A percentile compares a stretch with the other conserved stretches of the same genome.
These are phyloP conservation scores for Rhododendron williamsianum DNA, from an alignment of 148 eudicot species.

Conservation along the genomic window DNA sequence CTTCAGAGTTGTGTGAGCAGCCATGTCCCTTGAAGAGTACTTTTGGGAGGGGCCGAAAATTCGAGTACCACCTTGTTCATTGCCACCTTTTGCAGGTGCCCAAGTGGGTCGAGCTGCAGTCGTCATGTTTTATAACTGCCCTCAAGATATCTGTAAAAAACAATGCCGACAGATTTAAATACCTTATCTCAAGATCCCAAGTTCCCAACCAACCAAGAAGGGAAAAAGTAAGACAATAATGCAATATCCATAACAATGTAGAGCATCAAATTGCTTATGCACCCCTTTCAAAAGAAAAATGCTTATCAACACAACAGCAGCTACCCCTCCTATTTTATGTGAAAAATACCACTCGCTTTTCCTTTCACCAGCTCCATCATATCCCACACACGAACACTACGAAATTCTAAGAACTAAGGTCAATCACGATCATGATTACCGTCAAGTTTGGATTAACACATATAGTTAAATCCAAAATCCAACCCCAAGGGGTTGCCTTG, in stretches of 20 bases:
- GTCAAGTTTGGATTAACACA: background rate
- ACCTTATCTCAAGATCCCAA: background rate
- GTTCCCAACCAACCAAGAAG: background rate
- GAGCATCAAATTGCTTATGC: background rate
- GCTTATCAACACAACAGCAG: background rate
- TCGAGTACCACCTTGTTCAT: slow-evolving; percentile 95
- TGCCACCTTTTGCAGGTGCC: slow-evolving; percentile 99
- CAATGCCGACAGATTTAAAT: background rate
- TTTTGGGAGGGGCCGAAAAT: slow-evolving; percentile 95
- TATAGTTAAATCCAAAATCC: background rate
- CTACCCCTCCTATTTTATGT: background rate
- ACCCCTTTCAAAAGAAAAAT: background rate
- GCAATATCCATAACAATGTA: background rate
- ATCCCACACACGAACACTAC: background rate
- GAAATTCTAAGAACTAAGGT: background rate
- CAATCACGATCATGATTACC: background rate
- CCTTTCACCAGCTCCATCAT: too few species aligned
- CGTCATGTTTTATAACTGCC: slow-evolving; percentile 49
- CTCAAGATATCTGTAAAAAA: slow-evolving; percentile 9
- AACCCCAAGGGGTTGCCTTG: background rate
- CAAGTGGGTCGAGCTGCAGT: slow-evolving; percentile 99
- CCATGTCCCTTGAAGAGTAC: slow-evolving; percentile 95
- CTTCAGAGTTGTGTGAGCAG: slow-evolving; percentile 82
- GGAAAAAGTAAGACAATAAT: background rate
- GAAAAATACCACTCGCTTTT: background rate